Base-by-base conservation (phyloP, 2,329 filamentous ascomycete species). In the Venturia oleaginea region DNA sequence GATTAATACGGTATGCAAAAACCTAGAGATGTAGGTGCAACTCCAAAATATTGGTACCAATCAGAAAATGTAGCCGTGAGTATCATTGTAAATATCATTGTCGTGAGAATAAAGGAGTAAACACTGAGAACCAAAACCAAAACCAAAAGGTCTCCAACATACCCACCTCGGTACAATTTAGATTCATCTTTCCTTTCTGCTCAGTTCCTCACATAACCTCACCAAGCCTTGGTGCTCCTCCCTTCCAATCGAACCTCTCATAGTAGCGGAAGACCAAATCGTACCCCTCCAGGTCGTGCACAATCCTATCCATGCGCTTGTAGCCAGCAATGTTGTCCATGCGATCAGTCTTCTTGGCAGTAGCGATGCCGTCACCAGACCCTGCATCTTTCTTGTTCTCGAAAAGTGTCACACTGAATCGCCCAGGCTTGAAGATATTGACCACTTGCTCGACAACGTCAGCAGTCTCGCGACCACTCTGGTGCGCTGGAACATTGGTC, bases 201-300 rank as follows among this genome's bases (percentile, higher is more conserved):
- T 51, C 46, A 51, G 22, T 51, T 24, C 46, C 4, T 57, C 17
- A 57, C 51, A 57, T 57, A 65, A 73, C 70, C 75, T 87, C 85
- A 43, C 85, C 85, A 72, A 88, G 74, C 70, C 85, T 79, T 59
- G 85, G 85, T 68, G 82, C 82, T 67, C 84, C 84, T 63, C 85
- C 85, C 74, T 83, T 83, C 84, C 84, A 97, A 71, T 89, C 93
- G 69, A 96, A 86, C 66, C 91, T 86, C 80, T 97, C 92, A 73
- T 96, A 99, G 81, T 95, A 97, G 66, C 93, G 86, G 79, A 99
- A 99, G 57, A 99, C 89, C 43, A 99, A 82, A 75, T 97, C 92
- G 73, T 99, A 99, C 63, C 95, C 94, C 73, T 99, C 93, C 70
- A 99, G 87, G 72, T 97, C 92, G 76, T 99, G 94, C 61, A 99